These are phyloP conservation scores for Emergomyces orientalis DNA, from an alignment of 2,329 filamentous ascomycete species.

Conservation along the genomic window DNA sequence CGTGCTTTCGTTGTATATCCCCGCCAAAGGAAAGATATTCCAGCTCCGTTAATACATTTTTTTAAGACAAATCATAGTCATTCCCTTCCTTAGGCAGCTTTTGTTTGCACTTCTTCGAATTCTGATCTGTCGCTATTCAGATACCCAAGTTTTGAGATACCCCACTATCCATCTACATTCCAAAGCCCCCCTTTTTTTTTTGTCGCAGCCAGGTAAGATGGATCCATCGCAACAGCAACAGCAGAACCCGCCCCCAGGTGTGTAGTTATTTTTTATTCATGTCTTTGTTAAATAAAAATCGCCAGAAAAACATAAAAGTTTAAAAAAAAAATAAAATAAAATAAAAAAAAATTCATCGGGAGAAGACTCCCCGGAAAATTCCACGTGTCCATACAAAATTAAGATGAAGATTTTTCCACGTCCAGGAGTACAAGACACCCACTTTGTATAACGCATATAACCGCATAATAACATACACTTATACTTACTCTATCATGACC, in stretches of 20 bases:
- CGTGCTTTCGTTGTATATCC: too few relatives aligned
- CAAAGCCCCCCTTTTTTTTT: too few relatives aligned
- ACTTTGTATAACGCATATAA: neutral
- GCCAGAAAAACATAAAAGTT: neutral
- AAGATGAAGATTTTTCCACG: neutral
- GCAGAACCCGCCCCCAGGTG: neutral
- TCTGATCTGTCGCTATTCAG: neutral
- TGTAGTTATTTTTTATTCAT: neutral
- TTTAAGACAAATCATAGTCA: too few relatives aligned
- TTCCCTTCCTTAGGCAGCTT: too few relatives aligned
- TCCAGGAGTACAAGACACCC: neutral
- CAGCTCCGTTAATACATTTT: too few relatives aligned
- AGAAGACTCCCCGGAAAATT: too few relatives aligned
- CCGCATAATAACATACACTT: neutral
- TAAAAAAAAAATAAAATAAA: neutral
- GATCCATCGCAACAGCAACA: constrained; percentile 6
- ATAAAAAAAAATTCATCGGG: neutral
- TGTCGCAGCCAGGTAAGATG: neutral
- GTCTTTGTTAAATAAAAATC: neutral
- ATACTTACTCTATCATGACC: neutral
- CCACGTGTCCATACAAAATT: neutral
- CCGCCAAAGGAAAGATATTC: too few relatives aligned
- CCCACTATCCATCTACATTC: neutral
- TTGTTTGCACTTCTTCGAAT: too few relatives aligned
- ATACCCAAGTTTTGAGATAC: neutral